A percentile compares a stretch with the other conserved stretches of the same genome.
phyloP scores from a whole-genome alignment of 2,329 filamentous ascomycete genomes.

The Alternaria brassicae region DNA sequence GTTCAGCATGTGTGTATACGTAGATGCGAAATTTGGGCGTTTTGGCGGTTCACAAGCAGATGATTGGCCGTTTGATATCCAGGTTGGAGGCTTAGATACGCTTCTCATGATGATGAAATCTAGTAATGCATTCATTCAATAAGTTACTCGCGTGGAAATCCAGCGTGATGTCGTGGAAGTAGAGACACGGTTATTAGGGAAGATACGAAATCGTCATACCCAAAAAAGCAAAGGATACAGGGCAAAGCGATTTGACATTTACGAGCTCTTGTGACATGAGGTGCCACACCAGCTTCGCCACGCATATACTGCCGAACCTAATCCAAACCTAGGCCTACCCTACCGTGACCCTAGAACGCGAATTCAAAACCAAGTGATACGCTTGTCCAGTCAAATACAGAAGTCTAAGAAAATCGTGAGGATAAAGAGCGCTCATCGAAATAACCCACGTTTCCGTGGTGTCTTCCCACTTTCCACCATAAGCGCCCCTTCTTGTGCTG shows the following conservation, averaged over 20 bases:
- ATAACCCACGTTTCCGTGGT: constrained; percentile 29
- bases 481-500: constrained; percentile 10
- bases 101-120: not conserved
- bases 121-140: constrained; percentile 12
- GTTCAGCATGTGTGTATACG: not conserved
- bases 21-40: constrained; percentile 2
- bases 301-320: not conserved
- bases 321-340: not conserved
- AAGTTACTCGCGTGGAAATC: not conserved
- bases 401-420: not conserved
- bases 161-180: not conserved
- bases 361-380: not conserved
- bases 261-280: not conserved
- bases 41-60: not conserved
- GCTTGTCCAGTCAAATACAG: not conserved
- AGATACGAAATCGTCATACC: not conserved
- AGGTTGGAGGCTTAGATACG: constrained; percentile 1
- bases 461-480: constrained; percentile 22
- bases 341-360: not conserved
- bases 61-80: constrained; percentile 13
- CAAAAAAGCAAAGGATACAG: not conserved
- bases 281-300: not conserved
- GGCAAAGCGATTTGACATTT: not conserved
- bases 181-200: not conserved
- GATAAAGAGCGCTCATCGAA: constrained; percentile 14